Percentiles rank a stretch among this genome's conserved stretches.
Evolutionary conservation across 2,329 filamentous ascomycete genomes (phyloP).

Genomic region (Pestalotiopsis sp.): DNA sequence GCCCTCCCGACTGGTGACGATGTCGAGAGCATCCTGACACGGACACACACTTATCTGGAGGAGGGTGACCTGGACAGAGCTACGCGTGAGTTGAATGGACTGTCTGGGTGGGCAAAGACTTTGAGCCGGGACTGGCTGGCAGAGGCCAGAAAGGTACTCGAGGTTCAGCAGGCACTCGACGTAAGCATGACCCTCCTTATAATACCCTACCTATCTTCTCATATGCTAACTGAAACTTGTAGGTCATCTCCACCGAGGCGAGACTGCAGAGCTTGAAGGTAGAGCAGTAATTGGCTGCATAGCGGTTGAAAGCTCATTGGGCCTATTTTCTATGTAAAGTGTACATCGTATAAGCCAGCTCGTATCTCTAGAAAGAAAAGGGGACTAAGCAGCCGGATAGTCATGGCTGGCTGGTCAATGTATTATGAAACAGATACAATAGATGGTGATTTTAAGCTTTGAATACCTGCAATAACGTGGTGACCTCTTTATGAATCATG

Average conservation of each 20-base stretch:
- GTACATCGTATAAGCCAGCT: constrained; percentile 9
- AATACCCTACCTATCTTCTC: background rate
- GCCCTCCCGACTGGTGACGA: constrained; percentile 81
- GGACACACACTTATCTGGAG: constrained; percentile 87
- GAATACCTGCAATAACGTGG: background rate
- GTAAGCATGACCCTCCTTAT: constrained; percentile 51
- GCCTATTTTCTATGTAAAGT: constrained; percentile 7
- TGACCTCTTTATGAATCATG: background rate
- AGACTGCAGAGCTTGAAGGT: constrained; percentile 84
- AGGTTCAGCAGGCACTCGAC: constrained; percentile 94
- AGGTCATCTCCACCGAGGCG: constrained; percentile 90
- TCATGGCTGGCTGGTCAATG: constrained; percentile 4
- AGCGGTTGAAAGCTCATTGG: background rate
- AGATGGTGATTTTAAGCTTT: background rate
- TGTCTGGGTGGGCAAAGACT: constrained; percentile 94
- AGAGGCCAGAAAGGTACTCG: constrained; percentile 87
- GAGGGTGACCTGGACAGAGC: constrained; percentile 91
- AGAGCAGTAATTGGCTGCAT: constrained; percentile 51
- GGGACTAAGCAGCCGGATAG: background rate
- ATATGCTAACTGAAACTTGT: constrained; percentile 24
- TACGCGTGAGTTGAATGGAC: constrained; percentile 89
- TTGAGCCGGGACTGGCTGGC: constrained; percentile 90
- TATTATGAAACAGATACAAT: constrained; percentile 12
- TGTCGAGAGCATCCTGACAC: constrained; percentile 88
- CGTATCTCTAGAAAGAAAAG: constrained; percentile 9